Conservation (phyloP, 1,139 yeast species). For the Protomyces inouyei region DNA sequence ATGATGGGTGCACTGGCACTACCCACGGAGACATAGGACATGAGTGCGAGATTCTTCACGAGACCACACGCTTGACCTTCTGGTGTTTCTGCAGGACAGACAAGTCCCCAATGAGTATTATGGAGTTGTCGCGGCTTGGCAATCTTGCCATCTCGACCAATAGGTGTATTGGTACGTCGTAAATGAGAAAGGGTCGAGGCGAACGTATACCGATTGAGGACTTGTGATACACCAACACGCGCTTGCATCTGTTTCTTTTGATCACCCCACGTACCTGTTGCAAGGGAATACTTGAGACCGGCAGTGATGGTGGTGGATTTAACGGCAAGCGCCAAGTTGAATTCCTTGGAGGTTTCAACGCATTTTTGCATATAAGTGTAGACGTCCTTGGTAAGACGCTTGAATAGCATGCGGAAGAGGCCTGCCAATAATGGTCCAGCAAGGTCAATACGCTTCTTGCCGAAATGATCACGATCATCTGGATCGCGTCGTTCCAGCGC, state of each 20-base stretch:
- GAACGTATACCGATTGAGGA: slow-evolving; percentile 92
- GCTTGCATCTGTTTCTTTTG: slow-evolving; percentile 99
- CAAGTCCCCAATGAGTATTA: slow-evolving; percentile 99
- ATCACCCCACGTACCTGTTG: slow-evolving; percentile 99
- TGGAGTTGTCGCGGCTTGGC: slow-evolving; percentile 98
- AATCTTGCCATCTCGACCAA: slow-evolving; percentile 97
- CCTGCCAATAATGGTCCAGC: slow-evolving; percentile 97
- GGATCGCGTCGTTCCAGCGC: slow-evolving; percentile 97
- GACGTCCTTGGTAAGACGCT: slow-evolving; percentile 88
- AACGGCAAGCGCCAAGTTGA: slow-evolving; percentile 91
- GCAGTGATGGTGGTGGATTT: slow-evolving; percentile 95
- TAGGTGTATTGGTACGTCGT: slow-evolving; percentile 97
- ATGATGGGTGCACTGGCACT: slow-evolving; percentile 93
- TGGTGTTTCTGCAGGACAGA: slow-evolving; percentile 99
- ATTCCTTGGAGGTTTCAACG: slow-evolving; percentile 95
- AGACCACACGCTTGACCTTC: slow-evolving; percentile 99
- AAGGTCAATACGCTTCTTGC: slow-evolving; percentile 93
- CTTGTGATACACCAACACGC: slow-evolving; percentile 99
- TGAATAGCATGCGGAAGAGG: slow-evolving; percentile 87
- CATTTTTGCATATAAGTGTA: slow-evolving; percentile 98
- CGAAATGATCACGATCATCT: slow-evolving; percentile 99
- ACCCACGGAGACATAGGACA: slow-evolving; percentile 98
- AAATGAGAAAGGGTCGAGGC: slow-evolving; percentile 96
- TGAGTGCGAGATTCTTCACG: slow-evolving; percentile 88
- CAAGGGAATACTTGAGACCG: slow-evolving; percentile 93